Evolutionary conservation across 2,329 filamentous ascomycete genomes (phyloP).

Genomic region (Geoglossum cookeanum): DNA sequence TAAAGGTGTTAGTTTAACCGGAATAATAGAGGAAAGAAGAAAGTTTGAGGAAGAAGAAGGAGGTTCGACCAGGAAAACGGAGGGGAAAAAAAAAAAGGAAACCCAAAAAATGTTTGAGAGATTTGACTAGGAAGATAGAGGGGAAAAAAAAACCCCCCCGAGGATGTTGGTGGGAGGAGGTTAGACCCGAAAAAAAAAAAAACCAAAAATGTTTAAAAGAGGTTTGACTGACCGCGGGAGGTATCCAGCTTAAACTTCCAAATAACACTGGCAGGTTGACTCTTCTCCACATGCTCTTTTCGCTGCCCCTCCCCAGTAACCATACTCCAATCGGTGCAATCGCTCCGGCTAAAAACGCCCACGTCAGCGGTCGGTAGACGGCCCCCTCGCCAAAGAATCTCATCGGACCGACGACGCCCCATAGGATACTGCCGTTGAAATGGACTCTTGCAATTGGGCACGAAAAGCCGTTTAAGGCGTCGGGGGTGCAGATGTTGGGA

Average conservation of each 20-base stretch:
- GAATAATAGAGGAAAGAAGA: no score
- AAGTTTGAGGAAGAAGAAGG: no score
- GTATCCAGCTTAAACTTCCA: constrained; percentile 69
- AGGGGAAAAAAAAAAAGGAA: not conserved
- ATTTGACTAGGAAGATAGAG: no score
- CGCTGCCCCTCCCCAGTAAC: constrained; percentile 40
- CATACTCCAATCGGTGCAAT: constrained; percentile 56
- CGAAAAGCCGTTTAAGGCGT: constrained; percentile 73
- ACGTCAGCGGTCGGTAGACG: constrained; percentile 58
- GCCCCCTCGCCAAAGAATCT: constrained; percentile 66
- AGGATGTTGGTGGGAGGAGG: no score
- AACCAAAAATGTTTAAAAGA: constrained; percentile 3
- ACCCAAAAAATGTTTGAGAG: constrained; percentile 5
- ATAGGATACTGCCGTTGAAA: constrained; percentile 78
- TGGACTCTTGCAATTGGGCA: constrained; percentile 76
- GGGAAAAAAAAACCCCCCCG: no score
- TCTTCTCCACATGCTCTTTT: constrained; percentile 47
- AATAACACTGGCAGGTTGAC: constrained; percentile 72
- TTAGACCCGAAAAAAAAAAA: not conserved
- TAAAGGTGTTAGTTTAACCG: no score
- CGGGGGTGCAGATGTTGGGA: constrained; percentile 53
- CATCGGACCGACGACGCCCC: constrained; percentile 68
- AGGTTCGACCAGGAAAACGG: no score
- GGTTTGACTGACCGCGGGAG: constrained; percentile 37
- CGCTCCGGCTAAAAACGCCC: constrained; percentile 64